Conservation (phyloP, 2,329 filamentous ascomycete genomes). For the Aureobasidium lini region DNA sequence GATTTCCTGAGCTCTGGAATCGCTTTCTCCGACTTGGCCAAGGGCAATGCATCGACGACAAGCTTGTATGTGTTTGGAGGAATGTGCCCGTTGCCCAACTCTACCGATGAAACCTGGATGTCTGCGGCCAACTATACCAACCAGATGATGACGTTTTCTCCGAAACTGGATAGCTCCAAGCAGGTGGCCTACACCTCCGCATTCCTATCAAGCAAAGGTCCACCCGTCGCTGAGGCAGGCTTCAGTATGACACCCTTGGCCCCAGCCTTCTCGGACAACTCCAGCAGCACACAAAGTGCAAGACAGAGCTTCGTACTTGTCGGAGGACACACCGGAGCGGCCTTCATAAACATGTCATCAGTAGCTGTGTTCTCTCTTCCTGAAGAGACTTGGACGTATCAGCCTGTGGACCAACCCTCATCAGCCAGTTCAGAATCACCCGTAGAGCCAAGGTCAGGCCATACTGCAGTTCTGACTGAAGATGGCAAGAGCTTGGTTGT, state of each 20-base stretch:
- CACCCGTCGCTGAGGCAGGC: conserved; percentile 75
- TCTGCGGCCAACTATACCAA: conserved; percentile 70
- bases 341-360: conserved; percentile 92
- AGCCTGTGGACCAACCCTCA: conserved; percentile 51
- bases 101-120: conserved; percentile 52
- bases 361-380: conserved; percentile 81
- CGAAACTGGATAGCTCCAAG: conserved; percentile 28
- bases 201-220: conserved; percentile 46
- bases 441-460: conserved; percentile 78
- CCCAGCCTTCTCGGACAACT: conserved; percentile 58
- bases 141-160: conserved; percentile 61
- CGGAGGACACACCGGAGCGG: conserved; percentile 73
- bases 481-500: conserved; percentile 74
- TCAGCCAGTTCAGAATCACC: conserved; percentile 18
- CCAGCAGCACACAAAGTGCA: conserved; percentile 53
- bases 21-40: conserved; percentile 58
- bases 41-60: conserved; percentile 46
- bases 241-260: conserved; percentile 71
- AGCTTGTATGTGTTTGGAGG: conserved; percentile 74
- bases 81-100: conserved; percentile 62
- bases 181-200: conserved; percentile 20
- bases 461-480: conserved; percentile 72
- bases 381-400: conserved; percentile 78
- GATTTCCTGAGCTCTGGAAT: conserved; percentile 56
- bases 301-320: conserved; percentile 73